These are phyloP conservation scores for Ophiosphaerella korrae DNA, from an alignment of 2,329 filamentous ascomycete genomes.

Conservation along the genomic window DNA sequence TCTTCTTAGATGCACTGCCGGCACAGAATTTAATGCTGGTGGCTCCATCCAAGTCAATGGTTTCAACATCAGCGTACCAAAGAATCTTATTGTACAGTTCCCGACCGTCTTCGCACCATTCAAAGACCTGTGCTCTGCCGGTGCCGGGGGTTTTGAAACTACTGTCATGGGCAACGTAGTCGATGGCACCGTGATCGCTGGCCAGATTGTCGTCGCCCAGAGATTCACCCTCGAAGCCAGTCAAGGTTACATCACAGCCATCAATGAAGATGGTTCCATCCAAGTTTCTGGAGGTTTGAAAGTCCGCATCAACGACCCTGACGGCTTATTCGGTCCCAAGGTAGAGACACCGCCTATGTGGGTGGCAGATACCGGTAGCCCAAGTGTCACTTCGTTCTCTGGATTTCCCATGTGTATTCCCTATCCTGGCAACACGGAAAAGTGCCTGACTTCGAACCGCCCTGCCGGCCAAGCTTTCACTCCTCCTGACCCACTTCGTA, in stretches of 20 bases:
- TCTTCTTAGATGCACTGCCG: slow-evolving; percentile 23
- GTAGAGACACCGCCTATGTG: slow-evolving; percentile 45
- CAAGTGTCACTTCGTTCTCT: slow-evolving; percentile 55
- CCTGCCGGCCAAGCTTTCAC: slow-evolving; percentile 37
- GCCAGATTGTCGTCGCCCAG: slow-evolving; percentile 43
- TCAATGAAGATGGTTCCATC: slow-evolving; percentile 44
- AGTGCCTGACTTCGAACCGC: slow-evolving; percentile 47
- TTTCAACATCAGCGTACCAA: slow-evolving; percentile 53
- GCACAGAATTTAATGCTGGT: slow-evolving; percentile 50
- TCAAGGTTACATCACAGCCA: slow-evolving; percentile 44
- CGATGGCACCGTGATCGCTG: slow-evolving; percentile 45
- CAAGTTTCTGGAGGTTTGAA: slow-evolving; percentile 46
- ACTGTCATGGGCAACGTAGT: slow-evolving; percentile 49
- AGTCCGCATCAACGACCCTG: slow-evolving; percentile 53
- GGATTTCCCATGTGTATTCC: slow-evolving; percentile 61
- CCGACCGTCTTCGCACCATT: slow-evolving; percentile 55
- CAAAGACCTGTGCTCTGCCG: slow-evolving; percentile 31
- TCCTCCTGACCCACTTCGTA: slow-evolving; percentile 44
- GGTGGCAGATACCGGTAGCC: slow-evolving; percentile 56
- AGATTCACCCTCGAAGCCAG: slow-evolving; percentile 46
- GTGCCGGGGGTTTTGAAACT: slow-evolving; percentile 28
- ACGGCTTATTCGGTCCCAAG: slow-evolving; percentile 48
- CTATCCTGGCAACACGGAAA: slow-evolving; percentile 43
- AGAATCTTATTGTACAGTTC: slow-evolving; percentile 58
- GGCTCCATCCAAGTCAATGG: slow-evolving; percentile 55